Evolutionary conservation across 768 basidiomycete genomes (phyloP), one percentile per base, ranked within the genome.

Genomic region (Termitomyces sp.): DNA sequence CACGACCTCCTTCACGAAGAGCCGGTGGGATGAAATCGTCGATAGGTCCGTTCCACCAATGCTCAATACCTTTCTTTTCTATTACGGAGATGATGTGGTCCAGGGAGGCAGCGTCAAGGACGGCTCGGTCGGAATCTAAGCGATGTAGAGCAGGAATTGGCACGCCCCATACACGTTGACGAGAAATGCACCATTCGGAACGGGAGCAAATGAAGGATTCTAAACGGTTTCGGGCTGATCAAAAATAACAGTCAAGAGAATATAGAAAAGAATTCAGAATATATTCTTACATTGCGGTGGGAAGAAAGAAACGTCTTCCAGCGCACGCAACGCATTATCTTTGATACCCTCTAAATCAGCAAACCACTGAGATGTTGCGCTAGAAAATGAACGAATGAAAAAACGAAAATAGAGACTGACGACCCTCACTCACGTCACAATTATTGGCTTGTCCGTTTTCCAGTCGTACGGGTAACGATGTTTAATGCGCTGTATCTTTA

Each of bases 131-230:
- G 9, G 84, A 84, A 11, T 77, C 73, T 6, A 77, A 68, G 65
- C 89, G 84, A 66, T 93, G 81, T 2, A 99, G 73, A 3, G 91
- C 87, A 2, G 95, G 96, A 58, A 99, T 98, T 5, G 96, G 96
- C 1, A 97, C 92, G 19, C 96, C 96, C 96, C 96, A 99, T 19
- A 90, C 89, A 31, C 96, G 88, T 67, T 99, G 96, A 6, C 96
- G 88, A 40, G 96, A 98, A 55, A 99, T 98, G 66, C 96, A 99
- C 96, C 96, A 99, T 73, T 99, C 96, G 0, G 94, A 93, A 11
- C 96, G 91, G 0, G 88, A 89, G 2, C 77, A 82, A 51, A 98
- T 79, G 69, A 93, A 96, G 0, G 94, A 78, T 61, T 92, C 87
- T 10, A 99, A 84, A n/a, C 95, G 87, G 45, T 87, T 89, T 9